phyloP scores from a whole-genome alignment of 768 basidiomycete species.

The Leccinum barrowsii region DNA sequence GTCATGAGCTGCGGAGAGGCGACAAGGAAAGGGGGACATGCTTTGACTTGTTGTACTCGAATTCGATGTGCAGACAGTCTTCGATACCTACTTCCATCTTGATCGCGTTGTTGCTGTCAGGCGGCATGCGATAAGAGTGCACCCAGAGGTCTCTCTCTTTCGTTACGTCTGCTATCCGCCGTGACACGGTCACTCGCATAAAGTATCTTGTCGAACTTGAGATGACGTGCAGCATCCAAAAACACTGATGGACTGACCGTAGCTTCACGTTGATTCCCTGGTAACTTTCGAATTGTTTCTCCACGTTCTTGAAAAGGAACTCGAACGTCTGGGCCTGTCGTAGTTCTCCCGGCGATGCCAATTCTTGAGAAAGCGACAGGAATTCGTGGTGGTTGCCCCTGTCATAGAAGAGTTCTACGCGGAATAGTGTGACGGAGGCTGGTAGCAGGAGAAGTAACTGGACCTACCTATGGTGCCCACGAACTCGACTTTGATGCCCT shows the following conservation, averaged over 20 bases:
- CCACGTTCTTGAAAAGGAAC: conserved; percentile 97
- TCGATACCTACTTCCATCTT: conserved; percentile 99
- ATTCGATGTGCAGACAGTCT: conserved; percentile 98
- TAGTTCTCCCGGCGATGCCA: conserved; percentile 96
- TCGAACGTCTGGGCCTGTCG: conserved; percentile 94
- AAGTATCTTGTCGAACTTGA: conserved; percentile 64
- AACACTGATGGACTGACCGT: conserved; percentile 48
- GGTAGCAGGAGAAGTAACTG: not conserved
- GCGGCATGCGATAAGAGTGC: conserved; percentile 97
- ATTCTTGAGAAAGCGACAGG: conserved; percentile 89
- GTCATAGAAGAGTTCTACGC: conserved; percentile 84
- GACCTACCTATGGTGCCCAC: conserved; percentile 88
- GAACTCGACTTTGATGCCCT: conserved; percentile 97
- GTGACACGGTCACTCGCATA: conserved; percentile 83
- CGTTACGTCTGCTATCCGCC: conserved; percentile 87
- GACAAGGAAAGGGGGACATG: conserved; percentile 35
- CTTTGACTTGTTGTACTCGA: conserved; percentile 99
- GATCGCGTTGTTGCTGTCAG: conserved; percentile 96
- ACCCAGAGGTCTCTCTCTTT: conserved; percentile 98
- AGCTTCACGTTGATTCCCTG: conserved; percentile 98
- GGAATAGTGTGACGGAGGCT: not conserved
- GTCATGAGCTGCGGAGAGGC: conserved; percentile 2
- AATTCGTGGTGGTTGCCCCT: conserved; percentile 98
- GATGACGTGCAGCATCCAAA: not conserved
- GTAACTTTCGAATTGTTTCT: conserved; percentile 98